phyloP scores from a whole-genome alignment of 257 asterid genomes.

The Nicotiana tabacum region DNA sequence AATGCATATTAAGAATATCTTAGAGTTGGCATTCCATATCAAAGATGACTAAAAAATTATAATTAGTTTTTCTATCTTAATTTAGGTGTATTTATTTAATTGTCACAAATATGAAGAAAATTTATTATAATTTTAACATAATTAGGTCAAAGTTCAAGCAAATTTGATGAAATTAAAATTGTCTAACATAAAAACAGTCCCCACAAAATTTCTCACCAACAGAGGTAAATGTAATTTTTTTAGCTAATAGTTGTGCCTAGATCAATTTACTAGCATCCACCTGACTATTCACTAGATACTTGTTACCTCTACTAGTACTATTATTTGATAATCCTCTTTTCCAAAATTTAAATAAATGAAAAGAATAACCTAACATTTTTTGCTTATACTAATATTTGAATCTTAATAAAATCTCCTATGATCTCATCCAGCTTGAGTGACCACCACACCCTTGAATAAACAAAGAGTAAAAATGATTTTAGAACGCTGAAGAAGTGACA shows the following conservation, averaged over 20 bases:
- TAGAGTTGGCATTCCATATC: constrained; percentile 5
- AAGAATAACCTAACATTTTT: background rate
- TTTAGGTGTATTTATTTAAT: background rate
- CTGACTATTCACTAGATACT: background rate
- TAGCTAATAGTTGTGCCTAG: background rate
- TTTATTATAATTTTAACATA: background rate
- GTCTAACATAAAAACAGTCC: no score
- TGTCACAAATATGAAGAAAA: background rate
- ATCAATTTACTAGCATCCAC: background rate
- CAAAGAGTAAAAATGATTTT: background rate
- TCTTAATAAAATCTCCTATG: background rate
- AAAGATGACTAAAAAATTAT: constrained; percentile 8
- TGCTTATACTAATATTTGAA: background rate
- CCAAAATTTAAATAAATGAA: no score
- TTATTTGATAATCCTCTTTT: no score
- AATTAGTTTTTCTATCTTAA: background rate
- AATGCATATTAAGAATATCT: constrained; percentile 20
- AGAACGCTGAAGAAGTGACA: background rate
- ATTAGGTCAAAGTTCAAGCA: background rate
- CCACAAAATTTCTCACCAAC: background rate
- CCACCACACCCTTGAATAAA: background rate
- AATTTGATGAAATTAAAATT: background rate
- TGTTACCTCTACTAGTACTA: background rate
- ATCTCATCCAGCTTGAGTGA: background rate
- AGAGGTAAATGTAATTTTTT: background rate